These are phyloP conservation scores for Sutorius australiensis DNA, from an alignment of 768 basidiomycete genomes.

Conservation along the genomic window DNA sequence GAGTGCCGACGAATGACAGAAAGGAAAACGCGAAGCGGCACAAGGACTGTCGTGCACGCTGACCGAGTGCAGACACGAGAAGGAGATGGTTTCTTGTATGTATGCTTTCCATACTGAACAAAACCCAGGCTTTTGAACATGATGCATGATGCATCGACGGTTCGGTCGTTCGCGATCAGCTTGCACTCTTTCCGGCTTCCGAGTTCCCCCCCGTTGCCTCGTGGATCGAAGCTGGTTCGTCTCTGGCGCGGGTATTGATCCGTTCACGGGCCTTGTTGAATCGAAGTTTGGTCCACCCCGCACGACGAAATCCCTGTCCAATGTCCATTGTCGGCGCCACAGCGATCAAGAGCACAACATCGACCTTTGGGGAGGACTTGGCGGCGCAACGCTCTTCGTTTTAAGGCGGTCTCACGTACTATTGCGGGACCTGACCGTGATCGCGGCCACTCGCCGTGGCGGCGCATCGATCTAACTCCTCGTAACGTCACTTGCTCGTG, in stretches of 20 bases:
- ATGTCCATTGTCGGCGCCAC: background rate
- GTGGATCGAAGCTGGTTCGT: background rate
- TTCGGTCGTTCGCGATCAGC: background rate
- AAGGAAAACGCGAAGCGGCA: background rate
- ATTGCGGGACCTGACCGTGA: background rate
- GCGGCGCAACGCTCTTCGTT: background rate
- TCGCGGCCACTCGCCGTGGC: constrained; percentile 1
- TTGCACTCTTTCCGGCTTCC: background rate
- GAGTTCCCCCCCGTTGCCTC: background rate
- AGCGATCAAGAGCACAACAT: background rate
- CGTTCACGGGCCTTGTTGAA: background rate
- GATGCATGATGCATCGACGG: background rate
- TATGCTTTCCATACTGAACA: background rate
- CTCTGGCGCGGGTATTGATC: background rate
- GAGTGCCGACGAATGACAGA: too few relatives aligned
- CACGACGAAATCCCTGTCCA: background rate
- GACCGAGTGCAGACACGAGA: too few relatives aligned
- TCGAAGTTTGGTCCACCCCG: background rate
- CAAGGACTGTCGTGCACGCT: too few relatives aligned
- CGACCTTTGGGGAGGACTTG: background rate
- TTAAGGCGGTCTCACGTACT: background rate
- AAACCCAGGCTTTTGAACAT: too few relatives aligned
- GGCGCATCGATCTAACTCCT: background rate
- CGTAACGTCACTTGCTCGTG: background rate
- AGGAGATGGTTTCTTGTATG: background rate